phyloP scores from a whole-genome alignment of 768 basidiomycete genomes.

The Chalciporus pseudorubinellus region DNA sequence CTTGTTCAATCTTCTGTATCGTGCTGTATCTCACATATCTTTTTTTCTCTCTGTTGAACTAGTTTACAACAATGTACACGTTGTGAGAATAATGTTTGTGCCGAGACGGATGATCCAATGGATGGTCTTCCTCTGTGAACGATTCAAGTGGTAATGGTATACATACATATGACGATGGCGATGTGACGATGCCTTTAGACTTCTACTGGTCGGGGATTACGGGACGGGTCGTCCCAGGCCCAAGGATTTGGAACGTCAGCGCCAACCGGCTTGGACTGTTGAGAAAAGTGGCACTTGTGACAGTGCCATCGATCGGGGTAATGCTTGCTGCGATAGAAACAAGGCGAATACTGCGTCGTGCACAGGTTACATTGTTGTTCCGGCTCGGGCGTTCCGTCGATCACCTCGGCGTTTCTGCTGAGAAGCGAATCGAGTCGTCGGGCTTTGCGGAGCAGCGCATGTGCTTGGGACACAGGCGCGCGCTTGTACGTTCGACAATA shows the following conservation, averaged over 20 bases:
- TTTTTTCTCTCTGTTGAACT: conserved; percentile 6
- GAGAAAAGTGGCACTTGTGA: conserved; percentile 44
- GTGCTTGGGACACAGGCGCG: conserved; percentile 65
- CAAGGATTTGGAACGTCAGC: neutral
- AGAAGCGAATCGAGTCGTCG: conserved; percentile 76
- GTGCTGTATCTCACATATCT: conserved; percentile 16
- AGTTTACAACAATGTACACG: conserved; percentile 31
- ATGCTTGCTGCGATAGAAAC: conserved; percentile 54
- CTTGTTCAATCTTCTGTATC: conserved; percentile 16
- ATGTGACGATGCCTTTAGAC: conserved; percentile 9
- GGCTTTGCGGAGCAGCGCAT: conserved; percentile 87
- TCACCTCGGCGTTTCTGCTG: conserved; percentile 42
- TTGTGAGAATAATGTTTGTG: conserved; percentile 20
- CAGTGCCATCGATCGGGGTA: conserved; percentile 35
- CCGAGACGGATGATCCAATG: neutral
- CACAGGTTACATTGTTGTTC: conserved; percentile 57
- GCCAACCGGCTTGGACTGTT: neutral
- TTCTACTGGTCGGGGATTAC: conserved; percentile 14
- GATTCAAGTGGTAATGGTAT: neutral
- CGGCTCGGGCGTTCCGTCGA: conserved; percentile 13
- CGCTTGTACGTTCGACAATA: conserved; percentile 87
- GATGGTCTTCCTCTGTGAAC: neutral
- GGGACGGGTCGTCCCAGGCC: conserved; percentile 2
- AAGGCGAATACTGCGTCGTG: conserved; percentile 68
- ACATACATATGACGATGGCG: neutral